Evolutionary conservation across 192 early-diverging fungal species (phyloP).

Genomic region (Backusella australiensis): DNA sequence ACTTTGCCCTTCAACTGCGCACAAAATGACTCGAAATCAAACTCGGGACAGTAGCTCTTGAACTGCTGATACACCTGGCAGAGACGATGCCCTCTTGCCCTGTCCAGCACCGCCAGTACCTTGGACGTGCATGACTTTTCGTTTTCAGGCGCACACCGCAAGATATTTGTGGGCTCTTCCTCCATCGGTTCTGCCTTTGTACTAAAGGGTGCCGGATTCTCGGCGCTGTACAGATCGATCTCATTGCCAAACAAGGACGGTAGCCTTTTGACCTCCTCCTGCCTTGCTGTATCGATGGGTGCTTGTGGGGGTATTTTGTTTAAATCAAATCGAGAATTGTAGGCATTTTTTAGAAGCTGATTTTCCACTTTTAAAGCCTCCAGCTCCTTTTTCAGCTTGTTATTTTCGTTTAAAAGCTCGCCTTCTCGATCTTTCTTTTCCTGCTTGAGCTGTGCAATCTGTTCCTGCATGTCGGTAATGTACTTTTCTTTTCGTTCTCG

Average conservation of each 20-base stretch:
- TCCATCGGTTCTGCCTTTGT: neutral
- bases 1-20: neutral
- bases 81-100: neutral
- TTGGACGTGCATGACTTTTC: neutral
- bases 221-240: neutral
- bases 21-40: conserved; percentile 1
- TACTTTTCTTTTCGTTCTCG: neutral
- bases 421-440: neutral
- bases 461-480: neutral
- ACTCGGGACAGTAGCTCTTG: conserved; percentile 1
- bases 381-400: neutral
- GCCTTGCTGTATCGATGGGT: neutral
- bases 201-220: neutral
- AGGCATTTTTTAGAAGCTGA: neutral
- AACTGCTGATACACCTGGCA: neutral
- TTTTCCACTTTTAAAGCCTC: neutral
- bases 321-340: neutral
- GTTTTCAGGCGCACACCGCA: conserved; percentile 9
- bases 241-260: neutral
- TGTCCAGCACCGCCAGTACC: neutral
- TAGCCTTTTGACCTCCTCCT: neutral
- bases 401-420: neutral
- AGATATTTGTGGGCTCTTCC: neutral
- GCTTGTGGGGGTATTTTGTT: neutral
- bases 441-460: neutral